Evolutionary conservation across 176 grass and related monocot species (phyloP).

Genomic region (Juncus inflexus): DNA sequence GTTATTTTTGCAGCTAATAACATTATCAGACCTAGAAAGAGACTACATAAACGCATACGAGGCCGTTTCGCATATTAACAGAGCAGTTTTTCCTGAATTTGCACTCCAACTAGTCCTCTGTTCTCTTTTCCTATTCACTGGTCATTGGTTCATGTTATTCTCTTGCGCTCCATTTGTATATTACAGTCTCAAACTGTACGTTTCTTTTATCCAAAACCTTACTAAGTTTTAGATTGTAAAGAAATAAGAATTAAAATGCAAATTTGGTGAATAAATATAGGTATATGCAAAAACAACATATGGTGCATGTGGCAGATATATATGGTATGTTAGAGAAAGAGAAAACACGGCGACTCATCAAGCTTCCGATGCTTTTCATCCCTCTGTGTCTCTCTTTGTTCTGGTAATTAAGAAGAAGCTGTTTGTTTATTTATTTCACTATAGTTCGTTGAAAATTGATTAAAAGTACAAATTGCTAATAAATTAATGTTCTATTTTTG

Average conservation of each 20-base stretch:
- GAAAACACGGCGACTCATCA: slow-evolving; percentile 23
- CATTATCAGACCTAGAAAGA: slow-evolving; percentile 23
- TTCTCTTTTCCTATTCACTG: slow-evolving; percentile 20
- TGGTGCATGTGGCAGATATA: slow-evolving; percentile 20
- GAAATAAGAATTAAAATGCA: background rate
- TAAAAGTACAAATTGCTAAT: too few species aligned
- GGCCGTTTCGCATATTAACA: slow-evolving; percentile 13
- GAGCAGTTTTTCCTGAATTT: slow-evolving; percentile 14
- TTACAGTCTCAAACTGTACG: slow-evolving; percentile 13
- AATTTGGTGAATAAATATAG: slow-evolving; percentile 5
- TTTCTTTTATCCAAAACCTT: background rate
- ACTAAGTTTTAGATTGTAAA: background rate
- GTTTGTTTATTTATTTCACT: too few species aligned
- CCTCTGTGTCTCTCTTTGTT: slow-evolving; percentile 26
- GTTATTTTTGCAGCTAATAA: slow-evolving; percentile 6
- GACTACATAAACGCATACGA: slow-evolving; percentile 26
- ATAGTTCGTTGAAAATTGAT: too few species aligned
- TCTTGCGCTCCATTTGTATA: slow-evolving; percentile 15
- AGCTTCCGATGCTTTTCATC: slow-evolving; percentile 15
- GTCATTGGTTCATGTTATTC: slow-evolving; percentile 26
- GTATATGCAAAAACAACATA: slow-evolving; percentile 21
- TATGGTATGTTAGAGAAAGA: slow-evolving; percentile 19
- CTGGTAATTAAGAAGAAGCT: background rate
- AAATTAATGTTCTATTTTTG: too few species aligned
- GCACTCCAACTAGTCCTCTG: slow-evolving; percentile 2